Evolutionary conservation across 345 rosid genomes (phyloP).

Genomic region (Triadica sebifera): DNA sequence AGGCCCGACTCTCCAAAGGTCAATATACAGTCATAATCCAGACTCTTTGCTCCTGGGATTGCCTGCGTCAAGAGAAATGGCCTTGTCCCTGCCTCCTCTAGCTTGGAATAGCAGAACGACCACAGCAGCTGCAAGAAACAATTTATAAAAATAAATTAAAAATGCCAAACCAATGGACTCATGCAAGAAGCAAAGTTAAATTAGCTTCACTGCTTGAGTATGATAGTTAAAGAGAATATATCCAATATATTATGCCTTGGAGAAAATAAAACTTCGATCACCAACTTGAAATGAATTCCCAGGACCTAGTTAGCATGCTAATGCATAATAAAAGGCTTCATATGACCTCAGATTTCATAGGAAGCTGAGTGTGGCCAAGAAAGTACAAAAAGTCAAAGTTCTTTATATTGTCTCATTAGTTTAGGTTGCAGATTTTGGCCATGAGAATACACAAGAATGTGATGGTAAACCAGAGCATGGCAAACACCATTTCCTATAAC

Average conservation of each 20-base stretch:
- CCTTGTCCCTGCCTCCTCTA: conserved; percentile 56
- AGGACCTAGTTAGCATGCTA: no score
- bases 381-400: no score
- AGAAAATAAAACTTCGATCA: not conserved
- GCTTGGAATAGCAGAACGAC: conserved; percentile 79
- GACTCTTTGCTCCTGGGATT: conserved; percentile 76
- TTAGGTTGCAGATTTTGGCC: no score
- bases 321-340: no score
- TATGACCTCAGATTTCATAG: no score
- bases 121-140: conserved; percentile 63
- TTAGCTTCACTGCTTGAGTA: not conserved
- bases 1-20: conserved; percentile 83
- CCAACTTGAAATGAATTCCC: not conserved
- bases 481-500: no score
- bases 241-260: not conserved
- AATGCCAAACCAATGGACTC: not conserved
- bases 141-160: not conserved
- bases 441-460: no score
- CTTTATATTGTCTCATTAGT: no score
- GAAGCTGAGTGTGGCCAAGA: no score
- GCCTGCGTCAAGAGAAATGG: conserved; percentile 75
- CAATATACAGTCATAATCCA: conserved; percentile 62
- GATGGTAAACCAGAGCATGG: no score
- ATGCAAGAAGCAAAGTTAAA: not conserved
- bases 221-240: not conserved